Evolutionary conservation across 148 eudicot genomes (phyloP).

Genomic region (Arbutus unedo): DNA sequence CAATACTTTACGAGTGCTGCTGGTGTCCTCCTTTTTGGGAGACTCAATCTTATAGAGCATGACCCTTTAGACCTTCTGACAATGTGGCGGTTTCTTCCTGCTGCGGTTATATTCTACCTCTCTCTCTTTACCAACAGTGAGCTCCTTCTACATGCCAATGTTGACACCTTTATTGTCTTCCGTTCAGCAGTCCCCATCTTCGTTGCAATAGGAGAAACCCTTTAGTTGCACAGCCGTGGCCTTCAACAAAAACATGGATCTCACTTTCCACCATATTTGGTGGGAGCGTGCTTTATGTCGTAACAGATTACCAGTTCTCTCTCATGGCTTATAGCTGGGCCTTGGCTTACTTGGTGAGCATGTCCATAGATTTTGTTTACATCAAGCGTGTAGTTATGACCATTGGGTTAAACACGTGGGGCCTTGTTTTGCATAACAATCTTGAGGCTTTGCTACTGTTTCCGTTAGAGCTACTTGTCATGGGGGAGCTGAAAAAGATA

Average conservation of each 20-base stretch:
- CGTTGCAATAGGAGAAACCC: slow-evolving; percentile 91
- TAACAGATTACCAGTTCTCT: slow-evolving; percentile 91
- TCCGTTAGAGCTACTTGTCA: slow-evolving; percentile 80
- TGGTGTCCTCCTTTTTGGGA: slow-evolving; percentile 53
- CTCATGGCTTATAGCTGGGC: slow-evolving; percentile 91
- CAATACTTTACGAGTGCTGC: slow-evolving; percentile 2
- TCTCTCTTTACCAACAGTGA: slow-evolving; percentile 96
- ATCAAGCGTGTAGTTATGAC: slow-evolving; percentile 98
- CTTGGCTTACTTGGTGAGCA: slow-evolving; percentile 86
- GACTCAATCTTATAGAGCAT: slow-evolving; percentile 62
- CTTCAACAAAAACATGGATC: slow-evolving; percentile 78
- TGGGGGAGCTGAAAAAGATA: slow-evolving; percentile 97
- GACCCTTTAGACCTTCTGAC: slow-evolving; percentile 67
- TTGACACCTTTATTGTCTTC: slow-evolving; percentile 91
- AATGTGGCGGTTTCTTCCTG: slow-evolving; percentile 90
- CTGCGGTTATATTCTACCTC: slow-evolving; percentile 88
- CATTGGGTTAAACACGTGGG: slow-evolving; percentile 94
- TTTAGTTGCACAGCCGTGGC: slow-evolving; percentile 97
- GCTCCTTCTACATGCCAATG: slow-evolving; percentile 95
- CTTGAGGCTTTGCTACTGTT: slow-evolving; percentile 87
- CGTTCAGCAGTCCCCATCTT: slow-evolving; percentile 92
- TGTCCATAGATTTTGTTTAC: slow-evolving; percentile 96
- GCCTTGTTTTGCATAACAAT: slow-evolving; percentile 92
- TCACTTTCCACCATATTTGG: slow-evolving; percentile 84
- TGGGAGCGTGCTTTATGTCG: slow-evolving; percentile 84